These are phyloP conservation scores for Acacia crassicarpa DNA, from an alignment of 306 rosid species.

Conservation along the genomic window DNA sequence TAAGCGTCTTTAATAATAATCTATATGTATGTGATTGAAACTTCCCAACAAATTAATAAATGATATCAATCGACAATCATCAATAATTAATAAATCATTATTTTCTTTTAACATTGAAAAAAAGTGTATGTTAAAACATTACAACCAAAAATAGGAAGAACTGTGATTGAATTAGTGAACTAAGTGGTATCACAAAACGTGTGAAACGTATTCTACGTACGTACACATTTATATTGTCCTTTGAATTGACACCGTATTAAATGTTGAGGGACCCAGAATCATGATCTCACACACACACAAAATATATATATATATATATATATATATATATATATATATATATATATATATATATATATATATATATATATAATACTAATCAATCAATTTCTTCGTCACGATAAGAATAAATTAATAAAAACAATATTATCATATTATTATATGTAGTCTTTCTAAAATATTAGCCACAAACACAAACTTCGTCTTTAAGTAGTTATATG, in stretches of 20 bases:
- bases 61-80: not conserved
- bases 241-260: not conserved
- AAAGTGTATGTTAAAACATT: not conserved
- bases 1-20: not conserved
- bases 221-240: not conserved
- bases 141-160: not conserved
- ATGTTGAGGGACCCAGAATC: not conserved
- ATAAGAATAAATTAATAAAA: not conserved
- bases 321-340: too few species aligned
- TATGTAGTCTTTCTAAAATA: too few species aligned
- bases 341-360: too few species aligned
- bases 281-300: not conserved
- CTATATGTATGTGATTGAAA: not conserved
- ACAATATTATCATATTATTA: too few species aligned
- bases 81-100: not conserved
- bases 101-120: not conserved
- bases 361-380: too few species aligned
- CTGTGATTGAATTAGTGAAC: not conserved
- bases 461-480: not conserved
- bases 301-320: too few species aligned
- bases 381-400: not conserved
- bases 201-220: not conserved
- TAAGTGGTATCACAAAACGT: not conserved
- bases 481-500: not conserved
- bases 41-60: not conserved